These are phyloP conservation scores for Violaceomyces palustris DNA, from an alignment of 1,284 basidiomycete genomes.

Conservation along the genomic window DNA sequence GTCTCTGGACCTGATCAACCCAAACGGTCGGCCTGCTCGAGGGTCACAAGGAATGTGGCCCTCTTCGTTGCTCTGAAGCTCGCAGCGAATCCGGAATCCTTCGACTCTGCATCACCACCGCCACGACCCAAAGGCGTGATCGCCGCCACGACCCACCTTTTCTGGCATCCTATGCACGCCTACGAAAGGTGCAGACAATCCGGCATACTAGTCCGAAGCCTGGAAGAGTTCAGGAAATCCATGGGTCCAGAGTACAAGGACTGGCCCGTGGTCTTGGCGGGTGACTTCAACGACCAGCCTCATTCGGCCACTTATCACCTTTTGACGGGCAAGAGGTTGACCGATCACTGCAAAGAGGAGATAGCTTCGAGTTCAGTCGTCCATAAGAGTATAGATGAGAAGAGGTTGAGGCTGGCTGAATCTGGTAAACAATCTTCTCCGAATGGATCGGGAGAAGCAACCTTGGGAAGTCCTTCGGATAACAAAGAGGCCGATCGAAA, in stretches of 20 bases:
- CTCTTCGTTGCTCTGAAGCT: slow-evolving; percentile 37
- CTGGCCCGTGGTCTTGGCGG: slow-evolving; percentile 78
- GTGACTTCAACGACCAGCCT: slow-evolving; percentile 90
- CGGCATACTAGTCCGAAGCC: slow-evolving; percentile 63
- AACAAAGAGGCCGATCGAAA: not conserved
- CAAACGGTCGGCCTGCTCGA: slow-evolving; percentile 17
- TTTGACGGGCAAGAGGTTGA: slow-evolving; percentile 58
- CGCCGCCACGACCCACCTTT: slow-evolving; percentile 77
- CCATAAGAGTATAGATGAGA: slow-evolving; percentile 69
- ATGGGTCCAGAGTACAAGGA: slow-evolving; percentile 55
- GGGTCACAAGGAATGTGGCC: slow-evolving; percentile 36
- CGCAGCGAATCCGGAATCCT: not conserved
- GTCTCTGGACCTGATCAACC: slow-evolving; percentile 6
- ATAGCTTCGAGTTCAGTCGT: slow-evolving; percentile 70
- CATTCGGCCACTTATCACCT: slow-evolving; percentile 79
- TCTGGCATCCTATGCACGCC: slow-evolving; percentile 76
- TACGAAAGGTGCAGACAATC: slow-evolving; percentile 77
- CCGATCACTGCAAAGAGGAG: slow-evolving; percentile 54
- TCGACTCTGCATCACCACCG: slow-evolving; percentile 4
- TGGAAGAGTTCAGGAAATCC: slow-evolving; percentile 58
- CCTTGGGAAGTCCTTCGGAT: too few species aligned
- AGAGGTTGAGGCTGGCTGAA: slow-evolving; percentile 23
- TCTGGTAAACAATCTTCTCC: slow-evolving; percentile 55
- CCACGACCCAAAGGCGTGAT: too few species aligned
- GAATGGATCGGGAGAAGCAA: slow-evolving; percentile 3